phyloP scores from a whole-genome alignment of 2,329 filamentous ascomycete genomes.

The Ophiocordyceps polyrhachis-furcata region DNA sequence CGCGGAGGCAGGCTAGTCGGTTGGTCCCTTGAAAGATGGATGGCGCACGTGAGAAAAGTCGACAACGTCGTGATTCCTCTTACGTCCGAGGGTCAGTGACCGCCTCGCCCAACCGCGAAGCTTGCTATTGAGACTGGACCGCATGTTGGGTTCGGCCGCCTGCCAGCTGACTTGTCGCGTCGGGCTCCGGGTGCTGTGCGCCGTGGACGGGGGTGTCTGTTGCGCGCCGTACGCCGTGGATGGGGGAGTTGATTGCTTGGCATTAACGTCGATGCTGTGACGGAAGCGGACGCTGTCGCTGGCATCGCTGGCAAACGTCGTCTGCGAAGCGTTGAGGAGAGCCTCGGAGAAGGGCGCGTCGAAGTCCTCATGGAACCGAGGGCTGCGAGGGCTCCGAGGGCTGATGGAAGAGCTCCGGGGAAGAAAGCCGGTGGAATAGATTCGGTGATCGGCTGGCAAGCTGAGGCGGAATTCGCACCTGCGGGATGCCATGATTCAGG shows the following conservation, averaged over 20 bases:
- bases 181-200: not conserved
- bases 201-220: not conserved
- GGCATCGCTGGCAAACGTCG: conserved; percentile 9
- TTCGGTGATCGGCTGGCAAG: not conserved
- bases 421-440: not conserved
- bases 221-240: not conserved
- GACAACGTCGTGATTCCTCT: conserved; percentile 6
- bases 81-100: conserved; percentile 11
- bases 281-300: conserved; percentile 7
- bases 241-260: conserved; percentile 2
- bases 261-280: conserved; percentile 10
- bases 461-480: not conserved
- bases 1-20: not conserved
- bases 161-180: conserved; percentile 9
- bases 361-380: conserved; percentile 19
- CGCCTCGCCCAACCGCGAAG: conserved; percentile 16
- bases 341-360: conserved; percentile 19
- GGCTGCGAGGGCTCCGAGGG: conserved; percentile 6
- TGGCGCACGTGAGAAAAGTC: conserved; percentile 6
- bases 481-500: not conserved
- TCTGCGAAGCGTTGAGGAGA: conserved; percentile 13
- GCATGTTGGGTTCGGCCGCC: conserved; percentile 10
- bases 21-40: conserved; percentile 1
- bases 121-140: conserved; percentile 13
- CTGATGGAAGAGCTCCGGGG: not conserved